Base-by-base conservation (phyloP, 1,284 basidiomycete species). In the Peniophora sp. region DNA sequence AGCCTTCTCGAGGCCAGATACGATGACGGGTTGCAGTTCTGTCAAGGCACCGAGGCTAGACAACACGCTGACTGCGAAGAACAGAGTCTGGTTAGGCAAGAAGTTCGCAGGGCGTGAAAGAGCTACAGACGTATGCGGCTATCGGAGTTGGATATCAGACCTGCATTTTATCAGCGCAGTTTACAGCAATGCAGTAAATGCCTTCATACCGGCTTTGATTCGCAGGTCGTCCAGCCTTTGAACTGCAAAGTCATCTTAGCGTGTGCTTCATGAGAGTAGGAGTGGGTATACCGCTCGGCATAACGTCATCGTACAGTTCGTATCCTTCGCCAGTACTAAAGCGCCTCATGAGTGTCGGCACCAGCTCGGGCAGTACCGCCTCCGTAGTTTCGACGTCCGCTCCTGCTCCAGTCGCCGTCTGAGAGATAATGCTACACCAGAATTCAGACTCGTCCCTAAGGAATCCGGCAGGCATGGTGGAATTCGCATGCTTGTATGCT, bases 301-400 rank as follows among this genome's bases (percentile, higher is more conserved):
- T 62, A 2, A 76, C 68, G 61, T 89, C 88, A 25, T 79, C 76
- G 55, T 81, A 87, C 6, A 79, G 72, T 57, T 66, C 71, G 62
- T 90, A 90, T 2, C 85, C 89, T 63, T 87, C 75, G 50, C 68
- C 68, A 19, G 82, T 83, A 61, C 82, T 81, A 62, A 90, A 90
- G 22, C 78, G 72, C 25, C 69, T 59, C 69, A 89, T 71, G 22
- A 90, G 73, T 16, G 56, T 63, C 9, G 74, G 68, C 12, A 82
- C 78, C 47, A 90, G 83, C 50, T 66, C 55, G 27, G 64, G 57
- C 23, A 87, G 63, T 49, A 73, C 72, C 3, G 59, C 58, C 51
- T 81, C 72, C 19, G 88, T 72, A 24, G 62, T 84, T 59, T 67
- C 58, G 47, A 71, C 61, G 63, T 83, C 70, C 10, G 81, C 86